Conservation (phyloP, 257 asterid genomes). For the Galeopsis tetrahit region DNA sequence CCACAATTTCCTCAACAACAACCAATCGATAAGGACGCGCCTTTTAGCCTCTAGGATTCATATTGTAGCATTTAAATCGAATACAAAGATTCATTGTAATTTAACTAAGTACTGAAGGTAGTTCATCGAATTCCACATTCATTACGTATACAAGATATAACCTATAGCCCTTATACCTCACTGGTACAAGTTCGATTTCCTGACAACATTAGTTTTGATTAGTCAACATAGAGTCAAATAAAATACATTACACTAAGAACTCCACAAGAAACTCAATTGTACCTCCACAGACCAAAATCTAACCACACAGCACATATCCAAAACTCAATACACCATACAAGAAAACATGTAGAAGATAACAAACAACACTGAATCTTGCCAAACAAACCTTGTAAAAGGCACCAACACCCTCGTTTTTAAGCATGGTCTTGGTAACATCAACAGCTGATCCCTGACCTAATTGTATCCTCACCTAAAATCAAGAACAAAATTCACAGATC, state of each 20-base stretch:
- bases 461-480: conserved; percentile 88
- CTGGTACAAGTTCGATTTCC: neutral
- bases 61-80: neutral
- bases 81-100: neutral
- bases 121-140: neutral
- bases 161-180: too few relatives aligned
- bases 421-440: conserved; percentile 76
- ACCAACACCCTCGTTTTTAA: conserved; percentile 87
- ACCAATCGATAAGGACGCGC: conserved; percentile 2
- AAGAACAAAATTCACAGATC: conserved; percentile 23
- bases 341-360: neutral
- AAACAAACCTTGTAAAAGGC: conserved; percentile 90
- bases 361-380: conserved; percentile 26
- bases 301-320: neutral
- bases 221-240: conserved; percentile 6
- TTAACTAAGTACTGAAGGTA: neutral
- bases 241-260: neutral
- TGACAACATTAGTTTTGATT: neutral
- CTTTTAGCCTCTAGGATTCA: neutral
- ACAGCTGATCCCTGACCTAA: conserved; percentile 98
- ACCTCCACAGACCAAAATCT: neutral
- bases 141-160: too few relatives aligned
- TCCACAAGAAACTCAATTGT: neutral
- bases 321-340: conserved; percentile 12
- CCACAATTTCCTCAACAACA: neutral